Conservation (phyloP, 2,329 filamentous ascomycete species). For the Fusarium torreyae region DNA sequence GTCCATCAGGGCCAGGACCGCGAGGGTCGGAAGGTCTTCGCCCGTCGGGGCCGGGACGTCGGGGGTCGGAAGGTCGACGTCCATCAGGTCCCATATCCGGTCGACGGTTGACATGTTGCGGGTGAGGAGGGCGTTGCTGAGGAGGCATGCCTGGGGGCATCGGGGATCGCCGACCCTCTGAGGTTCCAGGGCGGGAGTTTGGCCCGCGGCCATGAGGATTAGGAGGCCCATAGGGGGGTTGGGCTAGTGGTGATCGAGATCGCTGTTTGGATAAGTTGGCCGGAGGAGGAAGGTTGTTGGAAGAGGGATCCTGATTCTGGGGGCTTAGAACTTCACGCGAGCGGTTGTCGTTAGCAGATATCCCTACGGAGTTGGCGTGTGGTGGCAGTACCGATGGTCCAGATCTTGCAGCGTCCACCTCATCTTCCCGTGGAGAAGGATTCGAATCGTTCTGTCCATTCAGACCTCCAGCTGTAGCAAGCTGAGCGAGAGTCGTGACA, state of each 20-base stretch:
- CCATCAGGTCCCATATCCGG: slow-evolving; percentile 47
- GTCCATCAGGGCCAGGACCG: slow-evolving; percentile 40
- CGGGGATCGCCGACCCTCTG: slow-evolving; percentile 53
- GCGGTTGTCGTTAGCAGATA: slow-evolving; percentile 68
- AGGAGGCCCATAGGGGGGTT: slow-evolving; percentile 53
- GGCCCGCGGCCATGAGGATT: slow-evolving; percentile 53
- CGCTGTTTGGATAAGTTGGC: slow-evolving; percentile 59
- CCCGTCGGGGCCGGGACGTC: slow-evolving; percentile 39
- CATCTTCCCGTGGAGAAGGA: slow-evolving; percentile 50
- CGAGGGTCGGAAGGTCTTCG: slow-evolving; percentile 42
- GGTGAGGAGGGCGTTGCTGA: slow-evolving; percentile 49
- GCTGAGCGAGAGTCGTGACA: slow-evolving; percentile 82
- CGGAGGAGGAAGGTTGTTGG: slow-evolving; percentile 59
- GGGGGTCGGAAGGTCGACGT: slow-evolving; percentile 35
- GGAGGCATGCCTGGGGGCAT: slow-evolving; percentile 51
- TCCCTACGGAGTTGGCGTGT: slow-evolving; percentile 65
- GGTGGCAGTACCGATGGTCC: slow-evolving; percentile 67
- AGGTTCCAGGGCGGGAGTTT: slow-evolving; percentile 52
- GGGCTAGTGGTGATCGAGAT: slow-evolving; percentile 63
- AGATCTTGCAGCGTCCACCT: slow-evolving; percentile 53
- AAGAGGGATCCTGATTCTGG: slow-evolving; percentile 54
- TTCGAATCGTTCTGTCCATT: slow-evolving; percentile 58
- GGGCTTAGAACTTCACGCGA: slow-evolving; percentile 68
- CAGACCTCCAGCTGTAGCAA: slow-evolving; percentile 78
- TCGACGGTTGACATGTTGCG: slow-evolving; percentile 50